phyloP scores from a whole-genome alignment of 192 early-diverging fungal species.

The Coemansia sp. region DNA sequence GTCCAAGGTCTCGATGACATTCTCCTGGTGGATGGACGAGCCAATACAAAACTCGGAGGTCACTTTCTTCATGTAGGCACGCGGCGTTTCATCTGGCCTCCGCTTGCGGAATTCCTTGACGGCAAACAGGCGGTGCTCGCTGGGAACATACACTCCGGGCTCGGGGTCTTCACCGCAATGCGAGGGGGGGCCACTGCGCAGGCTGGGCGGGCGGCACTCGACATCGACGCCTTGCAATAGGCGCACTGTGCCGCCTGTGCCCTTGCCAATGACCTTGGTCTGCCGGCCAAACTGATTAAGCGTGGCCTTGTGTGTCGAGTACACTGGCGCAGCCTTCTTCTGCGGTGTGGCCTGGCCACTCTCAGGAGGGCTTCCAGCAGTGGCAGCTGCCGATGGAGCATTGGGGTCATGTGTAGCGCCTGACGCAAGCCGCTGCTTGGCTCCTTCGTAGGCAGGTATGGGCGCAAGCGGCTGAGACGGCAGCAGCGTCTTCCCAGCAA shows the following conservation, averaged over 20 bases:
- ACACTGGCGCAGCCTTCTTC: conserved; percentile 39
- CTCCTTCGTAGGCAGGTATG: neutral
- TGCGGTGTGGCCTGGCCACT: conserved; percentile 8
- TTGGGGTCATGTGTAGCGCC: conserved; percentile 32
- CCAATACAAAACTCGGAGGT: conserved; percentile 82
- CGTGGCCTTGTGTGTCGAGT: conserved; percentile 49
- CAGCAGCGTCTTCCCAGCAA: conserved; percentile 26
- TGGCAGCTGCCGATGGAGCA: conserved; percentile 6
- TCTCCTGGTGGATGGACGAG: conserved; percentile 70
- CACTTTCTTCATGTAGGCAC: conserved; percentile 78
- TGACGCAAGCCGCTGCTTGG: conserved; percentile 33
- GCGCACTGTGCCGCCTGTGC: conserved; percentile 71
- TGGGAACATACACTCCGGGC: conserved; percentile 33
- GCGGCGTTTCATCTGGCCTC: conserved; percentile 62
- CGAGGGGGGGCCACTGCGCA: conserved; percentile 51
- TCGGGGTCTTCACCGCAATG: conserved; percentile 29
- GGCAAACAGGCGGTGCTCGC: conserved; percentile 66
- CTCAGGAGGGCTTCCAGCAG: neutral
- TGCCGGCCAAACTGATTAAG: conserved; percentile 62
- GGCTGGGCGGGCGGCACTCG: conserved; percentile 31
- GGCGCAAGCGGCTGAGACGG: conserved; percentile 11
- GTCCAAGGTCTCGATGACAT: conserved; percentile 76
- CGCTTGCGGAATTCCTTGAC: conserved; percentile 80
- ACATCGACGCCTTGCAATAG: conserved; percentile 57
- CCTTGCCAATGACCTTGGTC: conserved; percentile 64